Conservation (phyloP, 2,329 filamentous ascomycete species). For the Fusarium tuaranense region DNA sequence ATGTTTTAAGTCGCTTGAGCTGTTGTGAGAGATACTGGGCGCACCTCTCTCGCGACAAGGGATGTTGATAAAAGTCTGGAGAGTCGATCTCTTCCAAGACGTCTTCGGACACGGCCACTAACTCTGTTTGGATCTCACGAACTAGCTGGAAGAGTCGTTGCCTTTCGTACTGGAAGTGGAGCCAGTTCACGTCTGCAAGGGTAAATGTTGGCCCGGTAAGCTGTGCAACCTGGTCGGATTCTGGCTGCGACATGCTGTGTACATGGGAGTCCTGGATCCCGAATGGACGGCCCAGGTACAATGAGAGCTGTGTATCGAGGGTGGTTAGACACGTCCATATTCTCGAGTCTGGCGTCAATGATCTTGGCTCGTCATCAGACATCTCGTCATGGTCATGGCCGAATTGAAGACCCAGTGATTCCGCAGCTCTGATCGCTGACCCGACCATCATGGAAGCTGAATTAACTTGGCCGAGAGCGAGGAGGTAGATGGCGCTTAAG, state of each 20-base stretch:
- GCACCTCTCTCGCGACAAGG: constrained; percentile 41
- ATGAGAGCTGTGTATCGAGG: constrained; percentile 33
- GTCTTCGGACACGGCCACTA: constrained; percentile 27
- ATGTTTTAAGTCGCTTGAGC: constrained; percentile 46
- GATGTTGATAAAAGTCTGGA: constrained; percentile 41
- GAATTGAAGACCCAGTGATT: constrained; percentile 36
- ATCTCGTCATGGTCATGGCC: neutral
- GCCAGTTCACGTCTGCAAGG: constrained; percentile 36
- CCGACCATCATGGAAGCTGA: constrained; percentile 34
- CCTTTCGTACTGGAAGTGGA: constrained; percentile 36
- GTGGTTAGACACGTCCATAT: constrained; percentile 38
- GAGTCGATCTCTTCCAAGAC: constrained; percentile 25
- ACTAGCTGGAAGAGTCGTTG: constrained; percentile 26
- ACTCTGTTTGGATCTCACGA: constrained; percentile 33
- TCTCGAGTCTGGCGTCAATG: neutral
- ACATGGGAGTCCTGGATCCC: neutral
- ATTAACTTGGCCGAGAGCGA: constrained; percentile 25
- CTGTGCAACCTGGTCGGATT: constrained; percentile 24
- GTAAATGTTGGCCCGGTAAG: constrained; percentile 32
- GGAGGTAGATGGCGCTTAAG: constrained; percentile 58
- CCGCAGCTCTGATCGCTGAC: constrained; percentile 28
- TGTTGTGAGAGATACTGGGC: constrained; percentile 44
- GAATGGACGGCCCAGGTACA: constrained; percentile 37
- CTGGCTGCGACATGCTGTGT: neutral
- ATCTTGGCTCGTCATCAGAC: neutral